Evolutionary conservation across 306 rosid species (phyloP).

Genomic region (Vigna hirtella): DNA sequence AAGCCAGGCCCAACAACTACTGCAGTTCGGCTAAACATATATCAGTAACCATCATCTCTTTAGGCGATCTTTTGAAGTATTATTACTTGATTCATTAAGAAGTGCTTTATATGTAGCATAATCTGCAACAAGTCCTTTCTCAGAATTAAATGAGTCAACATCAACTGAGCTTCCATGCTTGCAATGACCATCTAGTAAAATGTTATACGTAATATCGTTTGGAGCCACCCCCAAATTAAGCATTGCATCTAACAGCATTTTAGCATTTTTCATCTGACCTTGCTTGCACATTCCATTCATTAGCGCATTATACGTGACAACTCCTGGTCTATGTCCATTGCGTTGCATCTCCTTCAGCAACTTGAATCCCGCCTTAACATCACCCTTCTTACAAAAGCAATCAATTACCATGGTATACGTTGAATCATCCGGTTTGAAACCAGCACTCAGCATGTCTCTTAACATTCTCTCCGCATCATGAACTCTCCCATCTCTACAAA

Average conservation of each 20-base stretch:
- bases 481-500: constrained; percentile 75
- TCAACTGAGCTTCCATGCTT: constrained; percentile 61
- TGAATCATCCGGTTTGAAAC: constrained; percentile 76
- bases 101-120: constrained; percentile 76
- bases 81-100: constrained; percentile 55
- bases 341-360: constrained; percentile 82
- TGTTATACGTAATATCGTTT: constrained; percentile 84
- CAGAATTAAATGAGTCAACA: constrained; percentile 54
- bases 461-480: constrained; percentile 63
- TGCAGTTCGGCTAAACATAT: constrained; percentile 12
- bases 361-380: constrained; percentile 73
- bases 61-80: constrained; percentile 51
- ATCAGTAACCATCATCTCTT: constrained; percentile 55
- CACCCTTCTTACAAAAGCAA: constrained; percentile 78
- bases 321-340: constrained; percentile 64
- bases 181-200: constrained; percentile 88
- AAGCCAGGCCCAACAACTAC: constrained; percentile 28
- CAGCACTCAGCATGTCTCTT: constrained; percentile 76
- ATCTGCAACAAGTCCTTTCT: constrained; percentile 78
- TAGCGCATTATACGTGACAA: constrained; percentile 84
- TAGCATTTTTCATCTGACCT: constrained; percentile 96
- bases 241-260: constrained; percentile 86
- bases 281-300: constrained; percentile 88
- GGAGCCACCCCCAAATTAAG: constrained; percentile 81
- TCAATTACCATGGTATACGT: constrained; percentile 82